phyloP scores from a whole-genome alignment of 345 rosid genomes.

The Eucalyptus cladocalyx region DNA sequence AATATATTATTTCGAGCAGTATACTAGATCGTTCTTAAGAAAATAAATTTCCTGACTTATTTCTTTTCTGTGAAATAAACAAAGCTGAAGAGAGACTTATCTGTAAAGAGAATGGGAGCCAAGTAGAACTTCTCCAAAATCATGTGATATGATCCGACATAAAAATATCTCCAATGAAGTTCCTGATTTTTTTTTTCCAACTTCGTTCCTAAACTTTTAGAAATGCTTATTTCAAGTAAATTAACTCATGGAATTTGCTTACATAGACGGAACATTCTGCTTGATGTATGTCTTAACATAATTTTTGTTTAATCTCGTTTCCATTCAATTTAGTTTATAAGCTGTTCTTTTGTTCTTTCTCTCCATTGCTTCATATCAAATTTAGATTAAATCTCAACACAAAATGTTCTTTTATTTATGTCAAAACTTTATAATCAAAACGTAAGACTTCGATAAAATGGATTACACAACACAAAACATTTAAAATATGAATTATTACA shows the following conservation, averaged over 20 bases:
- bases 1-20: background rate
- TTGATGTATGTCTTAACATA: background rate
- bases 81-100: background rate
- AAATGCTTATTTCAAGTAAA: background rate
- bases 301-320: too few species aligned
- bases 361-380: background rate
- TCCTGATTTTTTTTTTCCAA: background rate
- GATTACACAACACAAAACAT: background rate
- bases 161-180: background rate
- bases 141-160: background rate
- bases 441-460: background rate
- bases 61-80: accelerated
- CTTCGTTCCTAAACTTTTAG: background rate
- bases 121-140: background rate
- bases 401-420: too few species aligned
- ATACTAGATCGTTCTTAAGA: background rate
- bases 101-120: background rate
- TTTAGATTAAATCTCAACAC: background rate
- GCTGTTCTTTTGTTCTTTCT: background rate
- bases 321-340: background rate
- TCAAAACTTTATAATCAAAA: background rate
- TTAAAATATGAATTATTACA: background rate
- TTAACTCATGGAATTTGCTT: background rate
- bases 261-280: background rate
- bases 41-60: background rate